Base-by-base conservation (phyloP, 2,329 filamentous ascomycete species). In the Chrysosporium queenslandicum region DNA sequence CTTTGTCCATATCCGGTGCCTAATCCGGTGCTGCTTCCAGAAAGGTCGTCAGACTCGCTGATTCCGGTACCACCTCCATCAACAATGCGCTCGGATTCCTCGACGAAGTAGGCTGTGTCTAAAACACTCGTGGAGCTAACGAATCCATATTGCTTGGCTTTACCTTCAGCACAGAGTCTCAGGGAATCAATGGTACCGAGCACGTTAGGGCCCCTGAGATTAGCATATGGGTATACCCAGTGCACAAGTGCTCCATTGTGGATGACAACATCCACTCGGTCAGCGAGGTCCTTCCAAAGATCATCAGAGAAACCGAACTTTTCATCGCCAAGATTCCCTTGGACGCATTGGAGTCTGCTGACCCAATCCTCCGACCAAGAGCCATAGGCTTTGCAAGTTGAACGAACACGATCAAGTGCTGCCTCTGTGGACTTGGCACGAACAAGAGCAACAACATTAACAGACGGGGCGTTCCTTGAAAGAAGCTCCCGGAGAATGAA, bases 1-100 rank as follows among this genome's bases (percentile, higher is more conserved):
- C 80, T 82, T 67, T 96, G 90, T 2, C 91, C 90, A 62, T 96
- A 96, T 4, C 91, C 90, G 0, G 87, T 95, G 36, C 81, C 82
- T 1, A 96, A 80, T 29, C 87, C 87, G 49, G 74, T 81, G 36
- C 81, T 77, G 62, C 86, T 90, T 50, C 89, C 87, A 59, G 80
- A 74, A 56, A 96, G 75, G 58, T 91, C 82, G 64, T 96, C 90
- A 0, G 75, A 76, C 66, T 96, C 91, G 18, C 77, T 74, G 14
- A 95, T 77, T 11, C 80, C 80, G 18, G 73, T 74, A 6, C 79
- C 80, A 8, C 85, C 85, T 29, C 77, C 77, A 9, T 74, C 74
- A 29, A 79, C 70, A 52, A 76, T 77, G 50, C 79, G 73, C 53
- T 83, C 74, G 0, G 87, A 92, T 36, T 89, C 77, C 45, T 84